These are phyloP conservation scores for Colletotrichum tropicicola DNA, from an alignment of 2,329 filamentous ascomycete species.

Conservation along the genomic window DNA sequence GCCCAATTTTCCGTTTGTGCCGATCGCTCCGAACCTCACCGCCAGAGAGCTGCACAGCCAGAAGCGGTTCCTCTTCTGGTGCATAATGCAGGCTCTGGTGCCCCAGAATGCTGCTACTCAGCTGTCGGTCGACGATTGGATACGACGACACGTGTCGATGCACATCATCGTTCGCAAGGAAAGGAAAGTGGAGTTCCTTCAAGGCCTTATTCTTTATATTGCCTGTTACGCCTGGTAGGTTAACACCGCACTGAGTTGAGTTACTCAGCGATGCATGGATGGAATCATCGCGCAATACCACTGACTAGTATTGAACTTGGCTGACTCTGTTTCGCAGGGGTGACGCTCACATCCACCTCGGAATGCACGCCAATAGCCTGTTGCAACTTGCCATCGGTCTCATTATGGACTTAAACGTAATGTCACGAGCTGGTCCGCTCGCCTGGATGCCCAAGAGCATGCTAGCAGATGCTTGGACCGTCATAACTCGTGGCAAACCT, in stretches of 20 bases:
- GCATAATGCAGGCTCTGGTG: conserved; percentile 43
- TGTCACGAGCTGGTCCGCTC: conserved; percentile 31
- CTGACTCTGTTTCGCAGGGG: conserved; percentile 43
- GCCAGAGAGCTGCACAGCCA: conserved; percentile 41
- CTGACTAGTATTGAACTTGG: neutral
- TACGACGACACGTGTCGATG: conserved; percentile 46
- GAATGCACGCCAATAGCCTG: conserved; percentile 45
- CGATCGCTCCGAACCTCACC: conserved; percentile 35
- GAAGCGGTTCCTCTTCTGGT: conserved; percentile 48
- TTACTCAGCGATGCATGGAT: too few species aligned
- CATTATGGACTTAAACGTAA: conserved; percentile 48
- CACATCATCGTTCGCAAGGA: conserved; percentile 48
- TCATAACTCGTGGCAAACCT: conserved; percentile 30
- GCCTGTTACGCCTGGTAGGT: conserved; percentile 50
- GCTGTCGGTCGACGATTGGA: conserved; percentile 43
- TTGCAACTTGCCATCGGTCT: conserved; percentile 49
- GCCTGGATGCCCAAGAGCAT: conserved; percentile 38
- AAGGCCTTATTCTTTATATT: conserved; percentile 47
- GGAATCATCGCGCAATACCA: too few species aligned
- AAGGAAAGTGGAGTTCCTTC: conserved; percentile 45
- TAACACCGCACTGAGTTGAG: neutral
- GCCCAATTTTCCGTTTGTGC: conserved; percentile 49
- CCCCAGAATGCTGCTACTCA: conserved; percentile 43
- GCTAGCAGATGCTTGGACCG: conserved; percentile 42
- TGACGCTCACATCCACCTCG: conserved; percentile 48